Evolutionary conservation across 164 flowering plant species (phyloP), one percentile per base, ranked within the genome.

Genomic region (Sextonia rubra): DNA sequence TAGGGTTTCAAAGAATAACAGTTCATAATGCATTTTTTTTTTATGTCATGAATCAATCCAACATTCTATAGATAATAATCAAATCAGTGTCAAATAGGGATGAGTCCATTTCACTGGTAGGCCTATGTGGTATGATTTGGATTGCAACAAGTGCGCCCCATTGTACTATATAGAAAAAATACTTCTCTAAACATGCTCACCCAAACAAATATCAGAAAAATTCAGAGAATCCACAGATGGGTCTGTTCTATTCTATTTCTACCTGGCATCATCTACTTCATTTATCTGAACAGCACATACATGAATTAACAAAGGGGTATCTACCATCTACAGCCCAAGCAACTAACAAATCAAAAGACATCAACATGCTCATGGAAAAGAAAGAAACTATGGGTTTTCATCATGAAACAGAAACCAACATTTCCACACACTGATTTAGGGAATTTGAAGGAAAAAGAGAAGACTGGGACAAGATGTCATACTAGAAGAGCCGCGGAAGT

Each of bases 401-500:
- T 47, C 37, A 29, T 9, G 15, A 37, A 26, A 12, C 5, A 69
- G 52, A 29, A 49, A 26, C n/a, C 66, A 32, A 12, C 8, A 20
- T 11, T 47, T 24, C 14, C 25, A 37, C 3, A 22, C 25, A 67
- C 12, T n/a, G 49, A 22, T 15, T 32, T 25, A 30, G 9, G 24
- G 6, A 56, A 27, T 20, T 37, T 1, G 26, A 5, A 12, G 47
- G 8, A 14, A 12, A 25, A 44, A 25, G 3, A 23, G 18, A 62
- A n/a, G 8, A 47, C 66, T 14, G 47, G 70, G 64, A 49, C 20
- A 32, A 32, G 44, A 26, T 27, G 47, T 8, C 76, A 67, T 65
- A 79, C 82, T 32, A 74, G 61, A 66, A 74, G 62, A 68, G 75
- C 47, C 27, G 71, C 47, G 77, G 55, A 30, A 79, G 49, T 20